Evolutionary conservation across 176 grass and related monocot species (phyloP), one percentile per base, ranked within the genome.

Genomic region (Leersia perrieri): DNA sequence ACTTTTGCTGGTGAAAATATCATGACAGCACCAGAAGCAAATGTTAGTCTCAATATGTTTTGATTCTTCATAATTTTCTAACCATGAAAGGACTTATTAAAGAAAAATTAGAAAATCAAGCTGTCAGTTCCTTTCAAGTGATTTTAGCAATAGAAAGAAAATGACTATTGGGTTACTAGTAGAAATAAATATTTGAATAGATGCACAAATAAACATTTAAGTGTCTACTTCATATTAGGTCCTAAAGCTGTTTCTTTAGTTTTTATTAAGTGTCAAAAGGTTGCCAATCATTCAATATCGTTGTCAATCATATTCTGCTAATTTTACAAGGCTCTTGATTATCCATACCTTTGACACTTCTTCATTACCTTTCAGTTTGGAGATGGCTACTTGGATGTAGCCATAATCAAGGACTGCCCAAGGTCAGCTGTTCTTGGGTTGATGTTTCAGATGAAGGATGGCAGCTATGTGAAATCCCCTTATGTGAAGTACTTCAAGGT

Each of bases 331-430:
- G 68, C 14, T 72, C 16, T 30, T 30, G 40, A 47, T 45, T 45
- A 8, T 58, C 33, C 33, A 18, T 26, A 33, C 2, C 28, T 13
- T 13, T 78, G 68, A 79, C 58, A 26, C 34, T 33, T 62, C 7
- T 79, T 57, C 25, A 57, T 73, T 58, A 27, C 71, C 7, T 47
- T 92, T 73, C 80, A 99, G 97, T 96, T 99, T 75, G 88, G 93
- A 29, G 97, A 99, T 88, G 97, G 97, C 36, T 99, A 88, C 90
- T 85, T 99, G 89, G 97, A 99, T 77, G 90, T 66, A 33, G 84
- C 90, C n/a, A 90, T 99, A 80, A 77, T 99, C 61, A 95, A 71
- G 89, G 87, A 99, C 5, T 99, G 97, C 78, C 91, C 97, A 15
- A 86, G 79, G 66, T 90, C 85, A 32, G 89, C 79, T 33, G 76